These are phyloP conservation scores for Solidago caesia DNA, from an alignment of 129 eudicot genomes.

Conservation along the genomic window DNA sequence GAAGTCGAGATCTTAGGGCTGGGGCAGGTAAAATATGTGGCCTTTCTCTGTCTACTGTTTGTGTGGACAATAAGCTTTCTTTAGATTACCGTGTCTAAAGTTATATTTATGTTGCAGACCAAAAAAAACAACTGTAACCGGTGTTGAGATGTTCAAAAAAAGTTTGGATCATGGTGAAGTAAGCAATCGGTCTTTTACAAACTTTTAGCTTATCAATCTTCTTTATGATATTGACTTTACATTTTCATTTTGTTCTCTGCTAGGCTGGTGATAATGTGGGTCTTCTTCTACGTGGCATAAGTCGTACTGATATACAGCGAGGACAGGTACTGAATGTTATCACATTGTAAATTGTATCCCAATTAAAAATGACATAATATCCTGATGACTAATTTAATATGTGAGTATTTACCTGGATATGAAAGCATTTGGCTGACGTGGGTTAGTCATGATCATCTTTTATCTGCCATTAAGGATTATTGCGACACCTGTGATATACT, in stretches of 20 bases:
- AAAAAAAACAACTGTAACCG: conserved; percentile 76
- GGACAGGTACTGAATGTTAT: conserved; percentile 54
- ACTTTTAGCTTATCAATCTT: background rate
- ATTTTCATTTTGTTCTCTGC: conserved; percentile 9
- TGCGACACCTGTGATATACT: background rate
- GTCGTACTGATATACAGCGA: conserved; percentile 75
- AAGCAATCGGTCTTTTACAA: conserved; percentile 18
- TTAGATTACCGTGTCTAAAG: conserved; percentile 24
- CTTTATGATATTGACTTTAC: background rate
- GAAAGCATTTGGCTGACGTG: background rate
- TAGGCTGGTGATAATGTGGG: conserved; percentile 99
- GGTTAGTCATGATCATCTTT: background rate
- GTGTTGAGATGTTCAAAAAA: conserved; percentile 98
- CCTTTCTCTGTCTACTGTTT: background rate
- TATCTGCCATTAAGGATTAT: background rate
- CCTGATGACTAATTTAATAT: background rate
- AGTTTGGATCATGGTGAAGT: conserved; percentile 82
- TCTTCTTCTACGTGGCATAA: conserved; percentile 86
- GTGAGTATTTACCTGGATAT: background rate
- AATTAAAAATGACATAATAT: background rate
- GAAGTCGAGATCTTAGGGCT: conserved; percentile 89
- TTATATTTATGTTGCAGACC: conserved; percentile 21
- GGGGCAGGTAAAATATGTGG: conserved; percentile 52
- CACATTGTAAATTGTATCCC: background rate
- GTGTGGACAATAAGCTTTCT: conserved; percentile 10